These are phyloP conservation scores for Rhododendron williamsianum DNA, from an alignment of 148 eudicot species.

Conservation along the genomic window DNA sequence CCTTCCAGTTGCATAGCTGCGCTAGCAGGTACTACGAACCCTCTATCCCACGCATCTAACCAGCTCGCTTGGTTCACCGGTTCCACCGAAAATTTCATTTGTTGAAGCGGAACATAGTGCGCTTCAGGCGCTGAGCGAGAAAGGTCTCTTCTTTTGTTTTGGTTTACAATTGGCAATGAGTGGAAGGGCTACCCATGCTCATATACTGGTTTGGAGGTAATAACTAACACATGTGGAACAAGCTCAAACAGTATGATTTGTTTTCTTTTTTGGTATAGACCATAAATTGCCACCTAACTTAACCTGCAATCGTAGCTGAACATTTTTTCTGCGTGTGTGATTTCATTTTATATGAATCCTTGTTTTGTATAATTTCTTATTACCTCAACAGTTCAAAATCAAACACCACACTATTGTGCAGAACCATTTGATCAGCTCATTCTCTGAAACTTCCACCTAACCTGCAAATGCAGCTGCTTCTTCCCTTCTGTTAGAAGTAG, in stretches of 20 bases:
- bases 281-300: background rate
- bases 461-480: background rate
- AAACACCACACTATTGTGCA: background rate
- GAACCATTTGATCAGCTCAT: background rate
- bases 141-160: background rate
- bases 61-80: too few relatives aligned
- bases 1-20: background rate
- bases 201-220: too few relatives aligned
- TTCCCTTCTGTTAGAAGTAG: background rate
- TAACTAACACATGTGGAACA: too few relatives aligned
- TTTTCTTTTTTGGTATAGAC: background rate
- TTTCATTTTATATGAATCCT: background rate
- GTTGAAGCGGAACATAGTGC: background rate
- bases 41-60: background rate
- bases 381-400: background rate
- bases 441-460: background rate
- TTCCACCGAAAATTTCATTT: background rate
- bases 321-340: background rate
- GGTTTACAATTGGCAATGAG: background rate
- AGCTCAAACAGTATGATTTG: background rate
- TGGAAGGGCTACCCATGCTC: background rate
- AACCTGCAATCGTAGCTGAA: background rate
- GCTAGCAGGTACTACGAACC: background rate
- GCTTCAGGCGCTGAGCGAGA: background rate
- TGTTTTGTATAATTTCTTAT: background rate